Evolutionary conservation across 371 early-diverging fungal species (phyloP), one percentile per base, ranked within the genome.

Genomic region (Mortierella sp.): DNA sequence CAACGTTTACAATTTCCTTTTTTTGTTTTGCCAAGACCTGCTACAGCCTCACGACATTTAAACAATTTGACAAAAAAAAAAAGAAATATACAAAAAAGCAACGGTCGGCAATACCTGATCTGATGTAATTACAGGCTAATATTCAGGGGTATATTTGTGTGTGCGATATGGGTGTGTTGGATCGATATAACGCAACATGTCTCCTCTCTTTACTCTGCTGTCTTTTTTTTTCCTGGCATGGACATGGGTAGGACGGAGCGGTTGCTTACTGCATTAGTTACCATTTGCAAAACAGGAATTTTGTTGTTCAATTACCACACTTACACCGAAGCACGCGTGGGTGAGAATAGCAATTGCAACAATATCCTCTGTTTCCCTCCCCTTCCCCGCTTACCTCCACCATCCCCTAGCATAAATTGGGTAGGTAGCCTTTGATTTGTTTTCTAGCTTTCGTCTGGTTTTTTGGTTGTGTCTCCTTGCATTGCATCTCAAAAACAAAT

Each of bases 401-500:
- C n/a, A 10, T 8, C 38, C 68, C 68, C 68, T 65, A 65, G 68
- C 68, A 65, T 65, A 38, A 65, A 38, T 65, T 38, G 68, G 24
- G 21, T 38, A 65, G 2, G 60, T 60, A 16, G 60, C 6, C 28
- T 58, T 42, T 38, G 42, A 2, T 50, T 45, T n/a, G n/a, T n/a
- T 45, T 26, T 71, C 24, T 42, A 16, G 7, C 24, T 45, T 16
- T 24, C 26, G 9, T 8, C 24, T 47, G 47, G 13, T 58, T 19
- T 63, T 19, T 19, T 63, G 42, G 42, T 38, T 65, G 0, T 55
- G 9, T 10, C 65, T 38, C 21, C 42, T 38, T 24, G 16, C 24
- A 38, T 31, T 60, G 48, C 60, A 60, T 60, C 60, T 31, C 7
- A 58, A 58, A 58, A 63, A 7, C 31, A 5, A 63, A 58, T 11